Base-by-base conservation (phyloP, 768 basidiomycete genomes). In the Kwoniella bestiolae region DNA sequence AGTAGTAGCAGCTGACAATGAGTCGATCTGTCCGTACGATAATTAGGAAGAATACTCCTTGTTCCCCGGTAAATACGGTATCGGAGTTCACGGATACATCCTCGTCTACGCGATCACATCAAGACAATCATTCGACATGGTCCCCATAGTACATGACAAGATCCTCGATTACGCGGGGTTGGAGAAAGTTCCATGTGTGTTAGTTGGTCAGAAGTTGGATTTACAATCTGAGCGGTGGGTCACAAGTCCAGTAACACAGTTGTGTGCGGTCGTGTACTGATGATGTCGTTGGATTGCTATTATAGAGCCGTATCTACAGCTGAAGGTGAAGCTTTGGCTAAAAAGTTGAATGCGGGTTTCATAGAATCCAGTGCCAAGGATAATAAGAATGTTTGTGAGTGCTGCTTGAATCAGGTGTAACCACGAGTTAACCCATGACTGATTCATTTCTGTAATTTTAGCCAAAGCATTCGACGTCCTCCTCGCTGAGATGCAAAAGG, bases 1-100 rank as follows among this genome's bases (percentile, higher is more conserved):
- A n/a, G n/a, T 38, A 38, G 11, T 12, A 38, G 18, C 35, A 46
- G 26, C 57, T 32, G 28, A 51, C 57, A 26, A 11, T 23, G 32
- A 58, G 26, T 7, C n/a, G 18, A 23, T 55, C 11, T 28, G 32
- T 31, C 51, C 50, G 26, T 29, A 23, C 4, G 16, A 16, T 44
- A 14, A 52, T 16, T 79, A 94, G 93, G 95, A 98, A 77, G 95
- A 99, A 81, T 97, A 91, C 83, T 91, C 92, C 21, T 91, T 94
- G 63, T 87, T 99, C 69, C 92, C 92, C 71, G 86, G 91, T 28
- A 92, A 94, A 80, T 91, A 97, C 77, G 94, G 93, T 44, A 92
- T 97, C 74, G 95, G 95, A 57, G 92, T 95, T 74, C 94, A 99
- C 77, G 95, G 95, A 77, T 99, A 91, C 81, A 87, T 99, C 76